These are phyloP conservation scores for Amaranthus palmeri DNA, from an alignment of 148 eudicot species.

Conservation along the genomic window DNA sequence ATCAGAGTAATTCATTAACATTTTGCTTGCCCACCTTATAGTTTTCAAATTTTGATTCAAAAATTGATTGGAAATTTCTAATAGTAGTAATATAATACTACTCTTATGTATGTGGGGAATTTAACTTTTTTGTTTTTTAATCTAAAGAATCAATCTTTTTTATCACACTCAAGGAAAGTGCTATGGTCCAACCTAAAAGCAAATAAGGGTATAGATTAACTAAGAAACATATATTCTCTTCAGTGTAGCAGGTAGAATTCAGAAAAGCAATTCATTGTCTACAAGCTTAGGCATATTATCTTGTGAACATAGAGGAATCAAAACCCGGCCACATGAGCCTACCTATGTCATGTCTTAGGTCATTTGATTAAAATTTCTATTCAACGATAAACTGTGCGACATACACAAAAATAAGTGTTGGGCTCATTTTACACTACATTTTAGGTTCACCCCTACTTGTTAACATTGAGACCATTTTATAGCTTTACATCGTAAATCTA, in stretches of 20 bases:
- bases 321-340: too few relatives aligned
- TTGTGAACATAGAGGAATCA: not conserved
- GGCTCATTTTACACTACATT: too few relatives aligned
- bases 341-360: too few relatives aligned
- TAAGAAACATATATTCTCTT: slow-evolving; percentile 11
- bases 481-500: too few relatives aligned
- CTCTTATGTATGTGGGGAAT: not conserved
- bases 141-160: slow-evolving; percentile 22
- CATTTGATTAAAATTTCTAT: too few relatives aligned
- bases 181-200: not conserved
- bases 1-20: not conserved
- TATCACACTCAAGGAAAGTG: slow-evolving; percentile 15
- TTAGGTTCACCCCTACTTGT: too few relatives aligned
- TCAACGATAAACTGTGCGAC: too few relatives aligned
- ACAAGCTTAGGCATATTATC: slow-evolving; percentile 15
- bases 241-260: slow-evolving; percentile 1
- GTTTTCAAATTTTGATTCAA: not conserved
- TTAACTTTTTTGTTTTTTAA: not conserved
- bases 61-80: not conserved
- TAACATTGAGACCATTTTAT: too few relatives aligned
- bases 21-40: not conserved
- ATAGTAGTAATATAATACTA: not conserved
- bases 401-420: too few relatives aligned
- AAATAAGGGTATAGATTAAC: slow-evolving; percentile 6
- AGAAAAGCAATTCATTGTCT: slow-evolving; percentile 14